A percentile compares a stretch with the other conserved stretches of the same genome.
Conservation (phyloP, 2,329 filamentous ascomycete species). For the Aspergillus pseudoglaucus region DNA sequence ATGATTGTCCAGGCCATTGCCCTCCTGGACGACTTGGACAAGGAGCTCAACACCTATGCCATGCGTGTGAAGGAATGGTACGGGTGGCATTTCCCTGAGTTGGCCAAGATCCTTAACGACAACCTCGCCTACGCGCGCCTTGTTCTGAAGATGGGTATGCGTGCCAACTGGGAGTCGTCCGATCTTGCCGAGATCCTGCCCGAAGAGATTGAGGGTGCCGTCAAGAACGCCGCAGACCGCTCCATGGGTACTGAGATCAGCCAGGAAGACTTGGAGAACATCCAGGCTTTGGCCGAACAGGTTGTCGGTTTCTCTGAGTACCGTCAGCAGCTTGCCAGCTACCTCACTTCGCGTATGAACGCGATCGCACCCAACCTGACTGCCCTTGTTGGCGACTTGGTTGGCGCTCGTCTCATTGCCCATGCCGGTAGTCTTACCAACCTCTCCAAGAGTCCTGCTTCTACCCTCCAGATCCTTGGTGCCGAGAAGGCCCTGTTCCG, state of each 20-base stretch:
- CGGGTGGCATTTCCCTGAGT: slow-evolving; percentile 98
- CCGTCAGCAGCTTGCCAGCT: slow-evolving; percentile 77
- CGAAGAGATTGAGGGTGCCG: slow-evolving; percentile 84
- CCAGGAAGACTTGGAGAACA: slow-evolving; percentile 85
- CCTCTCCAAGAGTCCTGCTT: slow-evolving; percentile 89
- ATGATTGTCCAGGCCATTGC: slow-evolving; percentile 99
- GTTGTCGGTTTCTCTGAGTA: slow-evolving; percentile 90
- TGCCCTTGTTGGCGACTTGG: slow-evolving; percentile 83
- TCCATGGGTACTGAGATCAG: slow-evolving; percentile 99
- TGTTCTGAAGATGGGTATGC: slow-evolving; percentile 82
- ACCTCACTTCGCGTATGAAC: slow-evolving; percentile 88
- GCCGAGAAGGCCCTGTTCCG: slow-evolving; percentile 98
- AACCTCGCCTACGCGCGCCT: slow-evolving; percentile 90
- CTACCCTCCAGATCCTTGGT: slow-evolving; percentile 95
- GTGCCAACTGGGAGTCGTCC: slow-evolving; percentile 66
- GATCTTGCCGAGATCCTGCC: slow-evolving; percentile 88
- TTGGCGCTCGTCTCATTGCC: slow-evolving; percentile 89
- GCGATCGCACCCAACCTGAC: slow-evolving; percentile 96
- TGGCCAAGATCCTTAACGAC: slow-evolving; percentile 95
- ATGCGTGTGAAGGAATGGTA: slow-evolving; percentile 99
- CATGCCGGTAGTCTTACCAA: slow-evolving; percentile 92
- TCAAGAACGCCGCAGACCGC: slow-evolving; percentile 92
- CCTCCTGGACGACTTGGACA: slow-evolving; percentile 91
- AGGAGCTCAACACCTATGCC: slow-evolving; percentile 96
- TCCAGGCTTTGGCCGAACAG: slow-evolving; percentile 83